phyloP scores from a whole-genome alignment of 2,329 filamentous ascomycete genomes.

The Fusarium agapanthi region DNA sequence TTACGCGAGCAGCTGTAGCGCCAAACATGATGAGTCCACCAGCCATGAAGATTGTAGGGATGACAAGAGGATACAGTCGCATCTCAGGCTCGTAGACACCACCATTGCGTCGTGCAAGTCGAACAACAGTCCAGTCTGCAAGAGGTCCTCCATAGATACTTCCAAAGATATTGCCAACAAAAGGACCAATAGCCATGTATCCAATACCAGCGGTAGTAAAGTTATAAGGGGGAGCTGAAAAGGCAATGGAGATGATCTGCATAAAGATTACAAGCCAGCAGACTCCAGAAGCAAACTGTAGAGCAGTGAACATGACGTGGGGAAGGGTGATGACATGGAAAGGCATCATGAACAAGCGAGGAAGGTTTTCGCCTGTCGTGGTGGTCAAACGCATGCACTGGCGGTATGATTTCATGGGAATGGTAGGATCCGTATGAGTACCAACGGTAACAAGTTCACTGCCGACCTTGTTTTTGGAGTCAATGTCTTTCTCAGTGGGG shows the following conservation, averaged over 20 bases:
- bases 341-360: conserved; percentile 30
- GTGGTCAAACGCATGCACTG: conserved; percentile 35
- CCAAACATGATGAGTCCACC: conserved; percentile 53
- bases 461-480: neutral
- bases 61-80: conserved; percentile 46
- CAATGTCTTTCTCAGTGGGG: neutral
- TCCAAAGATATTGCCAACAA: conserved; percentile 52
- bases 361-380: conserved; percentile 26
- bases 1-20: conserved; percentile 46
- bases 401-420: conserved; percentile 30
- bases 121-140: conserved; percentile 50
- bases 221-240: conserved; percentile 46
- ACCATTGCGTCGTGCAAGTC: conserved; percentile 49
- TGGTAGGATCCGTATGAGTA: neutral
- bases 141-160: conserved; percentile 51
- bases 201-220: conserved; percentile 42
- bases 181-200: conserved; percentile 43
- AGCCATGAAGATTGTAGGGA: conserved; percentile 46
- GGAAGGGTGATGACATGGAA: conserved; percentile 45
- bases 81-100: conserved; percentile 57
- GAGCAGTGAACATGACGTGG: conserved; percentile 49
- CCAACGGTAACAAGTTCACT: neutral
- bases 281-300: conserved; percentile 49
- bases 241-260: conserved; percentile 47
- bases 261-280: conserved; percentile 37